phyloP scores from a whole-genome alignment of 768 basidiomycete species.

The Kwoniella dejecticola region DNA sequence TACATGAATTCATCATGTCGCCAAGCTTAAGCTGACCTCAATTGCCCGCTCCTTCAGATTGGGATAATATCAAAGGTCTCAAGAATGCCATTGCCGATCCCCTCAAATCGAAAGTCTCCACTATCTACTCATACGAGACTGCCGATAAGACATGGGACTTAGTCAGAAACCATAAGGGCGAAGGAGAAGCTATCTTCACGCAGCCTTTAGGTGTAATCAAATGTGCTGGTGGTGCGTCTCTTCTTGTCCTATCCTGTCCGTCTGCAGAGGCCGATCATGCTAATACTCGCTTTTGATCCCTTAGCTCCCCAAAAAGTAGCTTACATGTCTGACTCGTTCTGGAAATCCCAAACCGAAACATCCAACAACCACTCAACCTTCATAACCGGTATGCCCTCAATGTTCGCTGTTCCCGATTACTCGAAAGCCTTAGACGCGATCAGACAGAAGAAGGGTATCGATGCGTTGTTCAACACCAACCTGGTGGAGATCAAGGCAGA shows the following conservation, averaged over 20 bases:
- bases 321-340: constrained; percentile 60
- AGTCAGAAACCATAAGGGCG: constrained; percentile 75
- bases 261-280: background rate
- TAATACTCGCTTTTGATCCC: too few species aligned
- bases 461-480: constrained; percentile 79
- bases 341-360: constrained; percentile 60
- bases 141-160: constrained; percentile 87
- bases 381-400: constrained; percentile 86
- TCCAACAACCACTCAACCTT: constrained; percentile 66
- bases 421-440: constrained; percentile 79
- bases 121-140: constrained; percentile 86
- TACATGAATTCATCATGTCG: background rate
- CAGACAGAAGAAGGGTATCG: constrained; percentile 75
- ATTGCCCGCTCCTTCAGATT: constrained; percentile 58
- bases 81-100: constrained; percentile 74
- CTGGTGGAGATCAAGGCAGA: constrained; percentile 70
- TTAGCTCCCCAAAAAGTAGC: constrained; percentile 48
- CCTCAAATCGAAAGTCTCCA: constrained; percentile 72
- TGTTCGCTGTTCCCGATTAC: constrained; percentile 98
- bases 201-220: constrained; percentile 92
- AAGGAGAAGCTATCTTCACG: constrained; percentile 79
- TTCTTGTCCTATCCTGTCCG: background rate
- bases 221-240: constrained; percentile 64
- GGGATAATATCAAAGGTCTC: constrained; percentile 72
- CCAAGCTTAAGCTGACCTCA: too few species aligned